These are phyloP conservation scores for Rhododendron griersonianum DNA, from an alignment of 148 eudicot species.

Conservation along the genomic window DNA sequence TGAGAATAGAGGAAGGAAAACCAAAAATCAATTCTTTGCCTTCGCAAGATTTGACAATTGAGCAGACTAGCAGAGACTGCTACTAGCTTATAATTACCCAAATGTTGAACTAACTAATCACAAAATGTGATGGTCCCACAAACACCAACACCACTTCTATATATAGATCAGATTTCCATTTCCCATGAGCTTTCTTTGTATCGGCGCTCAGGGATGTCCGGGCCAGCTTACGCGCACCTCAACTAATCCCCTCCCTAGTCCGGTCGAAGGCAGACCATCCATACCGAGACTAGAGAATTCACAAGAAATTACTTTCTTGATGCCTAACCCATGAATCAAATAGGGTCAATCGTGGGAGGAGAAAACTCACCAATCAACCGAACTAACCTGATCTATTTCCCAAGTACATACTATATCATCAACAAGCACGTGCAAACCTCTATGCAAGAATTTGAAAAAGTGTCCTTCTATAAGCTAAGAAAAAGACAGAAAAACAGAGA, in stretches of 20 bases:
- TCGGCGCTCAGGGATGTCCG: background rate
- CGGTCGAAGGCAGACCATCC: too few relatives aligned
- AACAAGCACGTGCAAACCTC: background rate
- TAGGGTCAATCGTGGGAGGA: background rate
- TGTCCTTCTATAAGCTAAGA: too few relatives aligned
- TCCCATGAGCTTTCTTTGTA: background rate
- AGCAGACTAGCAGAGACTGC: background rate
- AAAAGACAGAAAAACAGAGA: too few relatives aligned
- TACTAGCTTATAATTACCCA: background rate
- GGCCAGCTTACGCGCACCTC: background rate
- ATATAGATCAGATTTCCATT: background rate
- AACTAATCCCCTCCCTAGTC: background rate
- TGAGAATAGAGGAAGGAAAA: background rate
- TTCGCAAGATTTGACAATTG: background rate
- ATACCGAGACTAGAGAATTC: background rate
- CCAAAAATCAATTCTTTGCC: background rate
- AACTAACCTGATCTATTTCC: background rate
- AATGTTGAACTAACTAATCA: background rate
- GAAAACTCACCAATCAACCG: too few relatives aligned
- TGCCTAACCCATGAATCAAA: background rate
- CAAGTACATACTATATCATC: background rate
- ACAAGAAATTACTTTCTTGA: background rate
- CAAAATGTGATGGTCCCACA: conserved; percentile 22
- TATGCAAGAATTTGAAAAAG: too few relatives aligned
- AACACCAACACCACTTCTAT: conserved; percentile 14